These are phyloP conservation scores for Phytophthora fragariaefolia DNA, from an alignment of 352 stramenopile genomes.

Conservation along the genomic window DNA sequence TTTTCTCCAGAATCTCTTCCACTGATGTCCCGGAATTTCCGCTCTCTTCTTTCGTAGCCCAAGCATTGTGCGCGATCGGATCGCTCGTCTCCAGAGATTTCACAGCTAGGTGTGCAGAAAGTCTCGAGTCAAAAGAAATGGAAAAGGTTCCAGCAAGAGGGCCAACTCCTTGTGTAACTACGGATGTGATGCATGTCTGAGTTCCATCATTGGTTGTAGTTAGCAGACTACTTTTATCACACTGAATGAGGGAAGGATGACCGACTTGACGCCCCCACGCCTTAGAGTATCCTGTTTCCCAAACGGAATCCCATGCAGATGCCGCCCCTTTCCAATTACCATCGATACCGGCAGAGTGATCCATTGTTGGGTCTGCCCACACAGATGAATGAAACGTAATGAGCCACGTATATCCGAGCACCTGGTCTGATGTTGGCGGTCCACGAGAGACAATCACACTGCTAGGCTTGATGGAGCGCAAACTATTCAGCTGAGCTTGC, in stretches of 20 bases:
- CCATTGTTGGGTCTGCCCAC: slow-evolving; percentile 93
- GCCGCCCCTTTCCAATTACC: slow-evolving; percentile 93
- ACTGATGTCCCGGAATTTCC: slow-evolving; percentile 92
- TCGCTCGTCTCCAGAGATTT: slow-evolving; percentile 66
- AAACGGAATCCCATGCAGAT: slow-evolving; percentile 87
- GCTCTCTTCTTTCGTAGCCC: slow-evolving; percentile 87
- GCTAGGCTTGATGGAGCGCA: slow-evolving; percentile 93
- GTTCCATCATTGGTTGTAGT: slow-evolving; percentile 65
- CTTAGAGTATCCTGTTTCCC: slow-evolving; percentile 95
- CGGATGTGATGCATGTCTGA: slow-evolving; percentile 46
- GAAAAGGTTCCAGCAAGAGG: slow-evolving; percentile 94
- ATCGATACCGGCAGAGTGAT: slow-evolving; percentile 79
- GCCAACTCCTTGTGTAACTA: slow-evolving; percentile 55
- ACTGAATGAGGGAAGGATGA: slow-evolving; percentile 70
- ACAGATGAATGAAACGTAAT: slow-evolving; percentile 95
- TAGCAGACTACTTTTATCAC: slow-evolving; percentile 69
- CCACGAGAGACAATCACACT: slow-evolving; percentile 87
- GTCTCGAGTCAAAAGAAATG: slow-evolving; percentile 87
- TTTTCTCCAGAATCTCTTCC: slow-evolving; percentile 95
- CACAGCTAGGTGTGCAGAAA: slow-evolving; percentile 72
- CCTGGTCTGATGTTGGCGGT: slow-evolving; percentile 61
- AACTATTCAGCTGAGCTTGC: slow-evolving; percentile 91
- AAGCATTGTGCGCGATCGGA: slow-evolving; percentile 94
- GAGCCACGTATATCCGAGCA: slow-evolving; percentile 89
- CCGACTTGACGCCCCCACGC: slow-evolving; percentile 97